Evolutionary conservation across 2,329 filamentous ascomycete species (phyloP), one percentile per base, ranked within the genome.

Genomic region (Ophiognomonia clavigignenti-juglandacearum): DNA sequence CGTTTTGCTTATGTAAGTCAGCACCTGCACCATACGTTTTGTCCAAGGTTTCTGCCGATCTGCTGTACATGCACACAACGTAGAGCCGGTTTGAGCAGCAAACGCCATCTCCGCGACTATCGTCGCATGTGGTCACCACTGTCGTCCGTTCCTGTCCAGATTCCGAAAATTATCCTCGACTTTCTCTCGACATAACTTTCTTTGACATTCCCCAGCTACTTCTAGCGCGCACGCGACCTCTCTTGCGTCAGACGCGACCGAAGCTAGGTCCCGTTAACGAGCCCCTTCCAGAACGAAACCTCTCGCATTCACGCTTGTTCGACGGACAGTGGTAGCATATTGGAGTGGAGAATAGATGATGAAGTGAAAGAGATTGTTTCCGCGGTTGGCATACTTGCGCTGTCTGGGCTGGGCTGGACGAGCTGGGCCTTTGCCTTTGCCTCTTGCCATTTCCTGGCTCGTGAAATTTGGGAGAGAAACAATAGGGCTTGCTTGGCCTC

Each of bases 401-500:
- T 49, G 42, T 41, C 29, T 44, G 26, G 31, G 34, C 41, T 45
- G 45, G 46, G 48, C 34, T 43, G 38, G 42, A 38, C 48, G 45
- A 41, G 38, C 39, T 51, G 45, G 32, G 39, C 26, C 6, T 39
- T 37, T 42, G 32, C 32, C 24, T 26, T 6, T 10, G 10, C 29
- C 11, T 32, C 29, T 13, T 32, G n/a, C 29, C 22, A 19, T 27
- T 23, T 32, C 32, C 26, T 37, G 41, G 41, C 27, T 39, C 23
- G 38, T 45, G 22, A 41, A 35, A n/a, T n/a, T 24, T 19, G 43
- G n/a, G 24, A 38, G 37, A 39, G 32, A 35, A 43, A 36, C 42
- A 51, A 42, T 35, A 36, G 42, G 45, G 45, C 42, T 19, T 48
- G 49, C n/a, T n/a, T n/a, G n/a, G n/a, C n/a, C 42, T 34, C 34